Evolutionary conservation across 2,329 filamentous ascomycete species (phyloP).

Genomic region (Paraphaeosphaeria minitans): DNA sequence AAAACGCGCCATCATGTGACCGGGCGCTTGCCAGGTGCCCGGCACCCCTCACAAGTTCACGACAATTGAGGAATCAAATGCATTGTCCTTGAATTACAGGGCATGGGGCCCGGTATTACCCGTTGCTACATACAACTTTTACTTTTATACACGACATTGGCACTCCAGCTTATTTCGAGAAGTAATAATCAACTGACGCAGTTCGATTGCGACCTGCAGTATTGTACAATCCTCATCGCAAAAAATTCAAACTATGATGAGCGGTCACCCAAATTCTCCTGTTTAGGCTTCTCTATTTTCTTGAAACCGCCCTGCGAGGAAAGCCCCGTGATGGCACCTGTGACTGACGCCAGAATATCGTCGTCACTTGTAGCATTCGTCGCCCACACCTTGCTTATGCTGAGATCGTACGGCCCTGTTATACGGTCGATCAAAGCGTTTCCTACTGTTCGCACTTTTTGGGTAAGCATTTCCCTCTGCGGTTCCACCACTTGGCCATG

Average conservation of each 20-base stretch:
- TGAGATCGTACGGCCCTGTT: constrained; percentile 85
- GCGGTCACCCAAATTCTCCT: constrained; percentile 16
- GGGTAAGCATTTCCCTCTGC: constrained; percentile 84
- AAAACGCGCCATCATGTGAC: constrained; percentile 6
- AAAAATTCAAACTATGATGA: constrained; percentile 9
- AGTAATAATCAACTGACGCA: not conserved
- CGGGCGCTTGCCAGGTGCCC: not conserved
- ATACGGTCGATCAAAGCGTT: constrained; percentile 88
- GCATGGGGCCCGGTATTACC: too few species aligned
- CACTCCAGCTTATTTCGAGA: not conserved
- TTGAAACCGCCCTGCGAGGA: constrained; percentile 28
- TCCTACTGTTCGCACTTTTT: constrained; percentile 84
- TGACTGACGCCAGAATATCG: constrained; percentile 35
- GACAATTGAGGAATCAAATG: not conserved
- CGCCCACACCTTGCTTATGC: constrained; percentile 86
- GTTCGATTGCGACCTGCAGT: not conserved
- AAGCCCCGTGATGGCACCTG: constrained; percentile 31
- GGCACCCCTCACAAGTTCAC: not conserved
- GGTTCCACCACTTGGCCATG: constrained; percentile 91
- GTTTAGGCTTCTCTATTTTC: constrained; percentile 23
- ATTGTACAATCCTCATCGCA: not conserved
- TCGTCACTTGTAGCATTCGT: constrained; percentile 67
- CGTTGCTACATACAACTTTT: not conserved
- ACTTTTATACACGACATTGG: not conserved
- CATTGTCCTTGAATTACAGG: not conserved